A percentile compares a stretch with the other conserved stretches of the same genome.
These are phyloP conservation scores for Acacia melanoxylon DNA, from an alignment of 306 rosid species.

Conservation along the genomic window DNA sequence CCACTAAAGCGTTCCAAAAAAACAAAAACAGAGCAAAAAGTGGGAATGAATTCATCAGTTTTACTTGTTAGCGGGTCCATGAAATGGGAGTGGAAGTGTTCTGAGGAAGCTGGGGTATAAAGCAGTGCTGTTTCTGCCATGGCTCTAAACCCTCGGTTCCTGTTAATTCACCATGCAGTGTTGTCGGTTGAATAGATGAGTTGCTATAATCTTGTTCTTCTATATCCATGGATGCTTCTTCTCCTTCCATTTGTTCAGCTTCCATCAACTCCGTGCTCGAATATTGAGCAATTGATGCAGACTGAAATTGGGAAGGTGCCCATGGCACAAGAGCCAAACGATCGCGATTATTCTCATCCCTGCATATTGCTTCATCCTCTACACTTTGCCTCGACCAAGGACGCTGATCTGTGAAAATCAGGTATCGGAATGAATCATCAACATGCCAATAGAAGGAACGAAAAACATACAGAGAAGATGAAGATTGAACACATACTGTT, in stretches of 20 bases:
- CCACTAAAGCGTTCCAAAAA: background rate
- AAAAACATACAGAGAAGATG: background rate
- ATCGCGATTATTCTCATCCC: background rate
- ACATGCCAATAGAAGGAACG: background rate
- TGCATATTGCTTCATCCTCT: background rate
- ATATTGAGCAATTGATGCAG: background rate
- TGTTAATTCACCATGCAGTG: background rate
- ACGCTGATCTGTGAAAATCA: background rate
- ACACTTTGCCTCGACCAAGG: background rate
- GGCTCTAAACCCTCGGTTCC: slow-evolving; percentile 8
- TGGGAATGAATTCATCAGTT: background rate
- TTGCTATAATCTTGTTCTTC: background rate
- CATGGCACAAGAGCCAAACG: slow-evolving; percentile 15
- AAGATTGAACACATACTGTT: slow-evolving; percentile 37
- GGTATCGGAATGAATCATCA: background rate
- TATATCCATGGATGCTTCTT: slow-evolving; percentile 3
- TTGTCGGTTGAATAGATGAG: background rate
- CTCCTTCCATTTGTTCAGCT: background rate
- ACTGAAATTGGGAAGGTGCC: background rate
- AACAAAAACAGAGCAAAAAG: background rate
- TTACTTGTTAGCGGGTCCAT: slow-evolving; percentile 44
- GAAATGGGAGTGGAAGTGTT: slow-evolving; percentile 66
- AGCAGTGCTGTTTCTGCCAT: slow-evolving; percentile 77
- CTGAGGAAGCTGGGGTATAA: slow-evolving; percentile 69
- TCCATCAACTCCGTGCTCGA: background rate